These are phyloP conservation scores for Cladosporium sp. DNA, from an alignment of 2,329 filamentous ascomycete species.

Conservation along the genomic window DNA sequence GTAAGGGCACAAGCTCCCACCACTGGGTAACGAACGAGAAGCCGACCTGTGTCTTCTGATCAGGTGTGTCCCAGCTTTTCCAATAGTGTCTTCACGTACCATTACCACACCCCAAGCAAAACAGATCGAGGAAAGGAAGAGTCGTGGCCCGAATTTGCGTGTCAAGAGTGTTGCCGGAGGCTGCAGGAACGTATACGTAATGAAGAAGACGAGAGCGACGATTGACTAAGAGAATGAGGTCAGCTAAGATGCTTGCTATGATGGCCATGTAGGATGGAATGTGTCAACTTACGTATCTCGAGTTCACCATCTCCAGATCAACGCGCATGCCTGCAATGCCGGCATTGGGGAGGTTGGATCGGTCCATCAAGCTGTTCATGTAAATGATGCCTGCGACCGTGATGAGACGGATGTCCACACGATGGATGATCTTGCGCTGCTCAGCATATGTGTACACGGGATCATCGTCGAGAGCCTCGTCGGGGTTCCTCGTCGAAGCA, in stretches of 20 bases:
- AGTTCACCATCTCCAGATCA: slow-evolving; percentile 24
- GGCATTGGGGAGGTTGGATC: slow-evolving; percentile 69
- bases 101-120: slow-evolving; percentile 57
- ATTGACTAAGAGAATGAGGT: slow-evolving; percentile 20
- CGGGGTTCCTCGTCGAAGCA: slow-evolving; percentile 1
- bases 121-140: slow-evolving; percentile 34
- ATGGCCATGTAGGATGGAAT: too few species aligned
- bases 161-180: slow-evolving; percentile 65
- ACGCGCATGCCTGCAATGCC: slow-evolving; percentile 59
- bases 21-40: slow-evolving; percentile 59
- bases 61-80: too few species aligned
- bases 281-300: slow-evolving; percentile 7
- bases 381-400: slow-evolving; percentile 33
- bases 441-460: slow-evolving; percentile 13
- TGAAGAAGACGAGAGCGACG: slow-evolving; percentile 67
- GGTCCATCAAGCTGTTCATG: slow-evolving; percentile 59
- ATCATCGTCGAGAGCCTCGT: slow-evolving; percentile 14
- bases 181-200: slow-evolving; percentile 67
- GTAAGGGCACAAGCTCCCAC: slow-evolving; percentile 48
- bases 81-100: slow-evolving; percentile 25
- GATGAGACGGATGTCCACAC: slow-evolving; percentile 55
- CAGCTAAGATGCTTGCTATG: too few species aligned
- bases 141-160: slow-evolving; percentile 54
- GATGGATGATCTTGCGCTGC: slow-evolving; percentile 52
- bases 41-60: slow-evolving; percentile 31